These are phyloP conservation scores for Hymenoscyphus fructigenus DNA, from an alignment of 2,329 filamentous ascomycete species.

Conservation along the genomic window DNA sequence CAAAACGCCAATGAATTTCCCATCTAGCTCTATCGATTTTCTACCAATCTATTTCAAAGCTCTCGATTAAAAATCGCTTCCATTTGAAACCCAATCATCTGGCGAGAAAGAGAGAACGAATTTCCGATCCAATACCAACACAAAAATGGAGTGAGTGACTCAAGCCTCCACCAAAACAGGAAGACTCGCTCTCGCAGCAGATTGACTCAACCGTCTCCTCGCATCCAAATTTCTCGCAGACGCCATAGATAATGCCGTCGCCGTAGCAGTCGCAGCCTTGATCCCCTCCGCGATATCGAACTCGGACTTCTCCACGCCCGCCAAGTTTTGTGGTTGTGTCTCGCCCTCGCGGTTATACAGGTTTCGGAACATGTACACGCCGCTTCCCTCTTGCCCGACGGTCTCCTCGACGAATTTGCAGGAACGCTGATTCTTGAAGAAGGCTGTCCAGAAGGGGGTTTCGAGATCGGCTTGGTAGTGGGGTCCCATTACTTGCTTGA, in stretches of 20 bases:
- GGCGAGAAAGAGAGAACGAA: not conserved
- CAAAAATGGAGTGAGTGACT: slow-evolving; percentile 35
- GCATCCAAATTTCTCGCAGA: slow-evolving; percentile 31
- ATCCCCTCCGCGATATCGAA: slow-evolving; percentile 15
- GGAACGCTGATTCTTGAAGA: slow-evolving; percentile 36
- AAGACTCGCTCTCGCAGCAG: slow-evolving; percentile 30
- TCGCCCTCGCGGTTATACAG: slow-evolving; percentile 32
- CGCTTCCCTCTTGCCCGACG: slow-evolving; percentile 34
- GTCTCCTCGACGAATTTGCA: slow-evolving; percentile 40
- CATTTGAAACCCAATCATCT: not conserved
- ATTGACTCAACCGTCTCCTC: slow-evolving; percentile 30
- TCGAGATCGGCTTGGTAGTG: slow-evolving; percentile 49
- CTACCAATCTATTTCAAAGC: not conserved
- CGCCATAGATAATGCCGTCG: slow-evolving; percentile 32
- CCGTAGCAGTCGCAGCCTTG: slow-evolving; percentile 14
- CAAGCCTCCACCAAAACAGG: slow-evolving; percentile 31
- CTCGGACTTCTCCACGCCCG: slow-evolving; percentile 13
- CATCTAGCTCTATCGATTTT: not conserved
- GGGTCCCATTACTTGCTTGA: slow-evolving; percentile 55
- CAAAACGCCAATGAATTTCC: not conserved
- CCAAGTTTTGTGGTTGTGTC: slow-evolving; percentile 26
- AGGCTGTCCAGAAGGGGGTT: slow-evolving; percentile 38
- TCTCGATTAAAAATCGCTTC: too few species aligned
- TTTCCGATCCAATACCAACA: too few species aligned
- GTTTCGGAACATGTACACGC: slow-evolving; percentile 38